Evolutionary conservation across 2,329 filamentous ascomycete species (phyloP), one percentile per base, ranked within the genome.

Genomic region (Tolypocladium paradoxum): DNA sequence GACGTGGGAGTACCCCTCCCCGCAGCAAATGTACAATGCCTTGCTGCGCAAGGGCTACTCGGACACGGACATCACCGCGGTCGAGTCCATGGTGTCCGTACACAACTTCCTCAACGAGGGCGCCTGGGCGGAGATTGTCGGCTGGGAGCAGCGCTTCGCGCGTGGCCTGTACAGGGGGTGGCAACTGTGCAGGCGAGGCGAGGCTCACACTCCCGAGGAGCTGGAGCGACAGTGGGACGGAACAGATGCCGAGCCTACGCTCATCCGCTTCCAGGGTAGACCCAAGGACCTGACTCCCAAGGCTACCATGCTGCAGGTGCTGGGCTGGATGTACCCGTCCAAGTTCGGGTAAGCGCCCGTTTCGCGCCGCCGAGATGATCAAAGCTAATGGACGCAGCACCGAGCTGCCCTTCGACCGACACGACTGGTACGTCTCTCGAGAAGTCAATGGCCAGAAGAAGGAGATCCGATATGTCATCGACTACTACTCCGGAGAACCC

Each of bases 11-110:
- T 99, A 99, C 67, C 93, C 93, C 0, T 96, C 90, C 0, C 92
- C 93, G 0, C 93, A 99, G 73, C 93, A 99, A 71, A 99, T 99
- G 93, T 99, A 97, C 77, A 97, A 99, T 65, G 93, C 93, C 8
- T 86, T 99, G 72, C 75, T 97, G 56, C 86, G 93, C 58, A 99
- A 99, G 72, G 93, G 93, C 54, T 93, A 96, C 71, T 90, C 87
- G 0, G 91, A 97, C 67, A 97, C 93, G 0, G 91, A 95, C 53
- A 82, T 90, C 52, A 93, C 92, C 22, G 90, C 91, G 4, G 91
- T 99, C 16, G 91, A 96, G 71, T 85, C 86, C 64, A 99, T 99
- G 93, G 93, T 99, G 6, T 87, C 90, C 0, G 90, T 97, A 12
- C 93, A 99, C 76, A 99, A 99, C 71, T 97, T 96, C 64, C 71